Evolutionary conservation across 306 rosid species (phyloP).

Genomic region (Sphenostylis stenocarpa): DNA sequence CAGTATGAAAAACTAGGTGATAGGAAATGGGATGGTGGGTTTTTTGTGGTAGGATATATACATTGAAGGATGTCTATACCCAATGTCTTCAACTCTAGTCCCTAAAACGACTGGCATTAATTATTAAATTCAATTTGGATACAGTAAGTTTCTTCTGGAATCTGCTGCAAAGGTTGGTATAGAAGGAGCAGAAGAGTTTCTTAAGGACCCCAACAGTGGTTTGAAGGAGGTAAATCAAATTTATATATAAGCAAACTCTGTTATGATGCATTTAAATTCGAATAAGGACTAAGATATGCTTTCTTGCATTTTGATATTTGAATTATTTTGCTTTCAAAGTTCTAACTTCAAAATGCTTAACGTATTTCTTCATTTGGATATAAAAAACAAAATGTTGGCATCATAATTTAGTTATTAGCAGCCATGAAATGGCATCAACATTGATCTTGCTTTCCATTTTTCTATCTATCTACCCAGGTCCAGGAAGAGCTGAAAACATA

Average conservation of each 20-base stretch:
- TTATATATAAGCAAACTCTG: not conserved
- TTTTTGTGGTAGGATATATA: constrained; percentile 14
- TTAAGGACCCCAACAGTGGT: constrained; percentile 69
- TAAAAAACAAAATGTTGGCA: not conserved
- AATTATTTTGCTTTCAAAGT: not conserved
- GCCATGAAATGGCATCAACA: not conserved
- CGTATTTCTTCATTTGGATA: not conserved
- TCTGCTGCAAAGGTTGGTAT: constrained; percentile 74
- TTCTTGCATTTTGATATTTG: not conserved
- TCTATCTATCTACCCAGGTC: constrained; percentile 46
- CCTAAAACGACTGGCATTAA: constrained; percentile 23
- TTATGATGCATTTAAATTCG: constrained; percentile 11
- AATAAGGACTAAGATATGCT: constrained; percentile 4
- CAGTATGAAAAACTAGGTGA: not conserved
- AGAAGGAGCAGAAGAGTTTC: constrained; percentile 86
- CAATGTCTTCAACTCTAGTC: not conserved
- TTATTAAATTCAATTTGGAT: constrained; percentile 38
- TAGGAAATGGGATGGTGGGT: not conserved
- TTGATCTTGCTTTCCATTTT: constrained; percentile 36
- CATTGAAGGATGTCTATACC: not conserved
- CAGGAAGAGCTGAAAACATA: constrained; percentile 63
- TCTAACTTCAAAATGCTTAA: constrained; percentile 6
- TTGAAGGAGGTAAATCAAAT: constrained; percentile 59
- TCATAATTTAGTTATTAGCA: not conserved
- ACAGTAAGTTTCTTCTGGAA: constrained; percentile 81